Conservation (phyloP, 2,329 filamentous ascomycete genomes). For the Cordyceps pruinosa region DNA sequence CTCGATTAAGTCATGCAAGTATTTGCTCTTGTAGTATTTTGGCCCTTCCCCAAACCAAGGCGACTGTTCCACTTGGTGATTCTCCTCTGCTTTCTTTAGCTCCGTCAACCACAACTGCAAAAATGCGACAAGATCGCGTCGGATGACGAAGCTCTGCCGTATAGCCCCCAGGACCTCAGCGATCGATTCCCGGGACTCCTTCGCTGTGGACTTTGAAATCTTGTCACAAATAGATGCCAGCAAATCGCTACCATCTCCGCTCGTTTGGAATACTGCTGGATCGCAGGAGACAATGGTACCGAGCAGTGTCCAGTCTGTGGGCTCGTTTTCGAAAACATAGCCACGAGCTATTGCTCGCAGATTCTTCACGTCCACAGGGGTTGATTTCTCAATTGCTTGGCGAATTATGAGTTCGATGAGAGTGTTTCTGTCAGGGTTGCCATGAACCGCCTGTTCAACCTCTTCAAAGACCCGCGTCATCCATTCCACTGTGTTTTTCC, state of each 20-base stretch:
- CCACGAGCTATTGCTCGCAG: conserved; percentile 36
- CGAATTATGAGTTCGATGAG: conserved; percentile 27
- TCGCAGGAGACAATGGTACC: conserved; percentile 37
- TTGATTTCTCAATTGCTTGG: conserved; percentile 24
- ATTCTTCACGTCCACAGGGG: conserved; percentile 32
- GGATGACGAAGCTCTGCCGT: conserved; percentile 37
- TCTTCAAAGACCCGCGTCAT: conserved; percentile 30
- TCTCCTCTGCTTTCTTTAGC: conserved; percentile 29
- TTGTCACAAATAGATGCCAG: conserved; percentile 34
- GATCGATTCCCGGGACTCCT: conserved; percentile 18
- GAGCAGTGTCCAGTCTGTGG: conserved; percentile 37
- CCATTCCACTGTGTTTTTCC: conserved; percentile 32
- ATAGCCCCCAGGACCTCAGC: conserved; percentile 35
- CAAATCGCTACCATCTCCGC: conserved; percentile 31
- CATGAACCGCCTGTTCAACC: conserved; percentile 23
- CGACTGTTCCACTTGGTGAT: conserved; percentile 20
- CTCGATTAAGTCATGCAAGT: conserved; percentile 28
- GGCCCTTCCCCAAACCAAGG: conserved; percentile 28
- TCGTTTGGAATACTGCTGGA: conserved; percentile 39
- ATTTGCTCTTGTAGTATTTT: conserved; percentile 15
- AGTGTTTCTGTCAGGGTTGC: conserved; percentile 19
- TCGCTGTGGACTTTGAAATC: conserved; percentile 17
- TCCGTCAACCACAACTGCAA: conserved; percentile 41
- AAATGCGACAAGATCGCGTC: conserved; percentile 39
- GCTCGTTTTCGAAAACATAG: conserved; percentile 31